A percentile compares a stretch with the other conserved stretches of the same genome.
Evolutionary conservation across 2,329 filamentous ascomycete species (phyloP).

Genomic region (Tolypocladium nubicola): DNA sequence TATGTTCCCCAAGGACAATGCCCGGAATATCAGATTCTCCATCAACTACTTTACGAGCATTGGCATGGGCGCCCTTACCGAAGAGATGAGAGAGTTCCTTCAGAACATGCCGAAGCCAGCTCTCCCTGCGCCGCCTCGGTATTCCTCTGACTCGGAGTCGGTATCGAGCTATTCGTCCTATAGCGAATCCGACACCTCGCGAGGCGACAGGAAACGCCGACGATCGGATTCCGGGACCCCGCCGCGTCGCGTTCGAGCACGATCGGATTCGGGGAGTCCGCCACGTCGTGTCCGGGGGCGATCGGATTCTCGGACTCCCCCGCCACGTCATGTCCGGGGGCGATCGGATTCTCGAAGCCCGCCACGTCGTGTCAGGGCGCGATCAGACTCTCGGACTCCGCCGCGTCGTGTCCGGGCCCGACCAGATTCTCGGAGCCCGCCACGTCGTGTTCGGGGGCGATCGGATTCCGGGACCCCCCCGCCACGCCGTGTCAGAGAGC

Average conservation of each 20-base stretch:
- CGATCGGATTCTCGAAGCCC: not conserved
- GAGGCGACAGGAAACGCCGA: not conserved
- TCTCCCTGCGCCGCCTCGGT: slow-evolving; percentile 54
- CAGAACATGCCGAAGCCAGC: slow-evolving; percentile 83
- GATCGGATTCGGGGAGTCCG: not conserved
- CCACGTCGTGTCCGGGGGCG: not conserved
- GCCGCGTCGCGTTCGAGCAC: not conserved
- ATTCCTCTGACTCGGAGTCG: slow-evolving; percentile 58
- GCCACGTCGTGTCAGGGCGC: not conserved
- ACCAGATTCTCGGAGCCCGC: not conserved
- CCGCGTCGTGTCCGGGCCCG: not conserved
- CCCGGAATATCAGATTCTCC: slow-evolving; percentile 85
- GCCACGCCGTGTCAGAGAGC: too few relatives aligned
- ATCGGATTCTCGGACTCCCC: not conserved
- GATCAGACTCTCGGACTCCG: too few relatives aligned
- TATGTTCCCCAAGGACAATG: slow-evolving; percentile 81
- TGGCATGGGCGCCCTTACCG: slow-evolving; percentile 87
- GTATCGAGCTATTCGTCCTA: slow-evolving; percentile 74
- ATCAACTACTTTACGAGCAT: slow-evolving; percentile 99
- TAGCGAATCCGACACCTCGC: slow-evolving; percentile 12
- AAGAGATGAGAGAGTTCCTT: slow-evolving; percentile 86
- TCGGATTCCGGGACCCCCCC: not conserved
- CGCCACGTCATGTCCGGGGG: not conserved
- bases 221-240: not conserved
- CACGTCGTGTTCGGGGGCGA: not conserved